Base-by-base conservation (phyloP, 2,329 filamentous ascomycete genomes). In the Cercospora sojina region DNA sequence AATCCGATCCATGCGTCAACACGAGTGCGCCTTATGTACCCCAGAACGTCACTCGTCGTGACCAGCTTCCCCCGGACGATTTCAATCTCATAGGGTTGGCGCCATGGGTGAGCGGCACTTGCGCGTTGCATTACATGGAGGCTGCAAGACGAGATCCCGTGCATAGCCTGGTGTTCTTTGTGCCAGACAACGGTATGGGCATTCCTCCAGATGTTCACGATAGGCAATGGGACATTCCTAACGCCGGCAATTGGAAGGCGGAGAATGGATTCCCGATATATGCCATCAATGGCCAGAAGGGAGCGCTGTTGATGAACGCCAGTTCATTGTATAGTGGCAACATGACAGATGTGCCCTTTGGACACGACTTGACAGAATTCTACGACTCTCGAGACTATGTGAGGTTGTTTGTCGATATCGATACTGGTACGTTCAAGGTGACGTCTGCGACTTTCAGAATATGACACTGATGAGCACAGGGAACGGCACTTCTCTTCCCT, bases 41-140 rank as follows among this genome's bases (percentile, higher is more conserved):
- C 1, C 73, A 77, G 41, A 93, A 95, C 77, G 91, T 88, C 63
- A 96, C 92, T 12, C 87, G 90, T 16, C 85, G 86, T 72, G 77
- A 79, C n/a, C 85, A 95, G 73, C 85, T 97, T 16, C 83, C 84
- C 0, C 84, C 85, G 58, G 76, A 77, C 20, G 87, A 90, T 71
- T 92, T 91, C 77, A 88, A 90, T 64, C 83, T 93, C 60, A 87
- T 97, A 72, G 93, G 91, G 29, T 81, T 97, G 62, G 93, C 92
- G 25, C 94, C 94, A 29, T 98, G 94, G 93, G 87, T 92, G 72
- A 90, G 85, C 68, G 81, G 84, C 7, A 81, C 87, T 27, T 99
- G 94, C 76, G 90, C 91, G 12, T 79, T 84, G 64, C 85, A 89
- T 53, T 97, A 92, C 76, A 84, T 98, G 56, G 79, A 83, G 18